Evolutionary conservation across 768 basidiomycete genomes (phyloP), one percentile per base, ranked within the genome.

Genomic region (Rhizopogon vesiculosus): DNA sequence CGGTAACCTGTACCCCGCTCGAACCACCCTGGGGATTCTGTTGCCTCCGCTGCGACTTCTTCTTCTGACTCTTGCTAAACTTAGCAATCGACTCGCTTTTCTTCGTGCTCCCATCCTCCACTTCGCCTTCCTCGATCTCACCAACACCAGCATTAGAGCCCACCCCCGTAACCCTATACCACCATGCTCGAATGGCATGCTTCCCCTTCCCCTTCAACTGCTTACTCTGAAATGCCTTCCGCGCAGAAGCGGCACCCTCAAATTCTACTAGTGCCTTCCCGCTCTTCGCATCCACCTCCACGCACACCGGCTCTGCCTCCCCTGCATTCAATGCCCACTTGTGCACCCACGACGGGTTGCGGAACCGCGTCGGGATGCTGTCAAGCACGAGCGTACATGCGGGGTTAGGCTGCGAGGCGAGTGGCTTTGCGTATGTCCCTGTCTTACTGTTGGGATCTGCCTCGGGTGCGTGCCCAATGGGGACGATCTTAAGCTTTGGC

Each of bases 351-450:
- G 72, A 71, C 4, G 59, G 61, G 5, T 69, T 74, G 44, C 81
- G 77, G 59, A 75, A 71, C 3, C 72, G 63, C 56, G 79, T 81
- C 1, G 82, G 83, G 5, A 85, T 67, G 51, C 77, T 76, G 58
- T 84, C 81, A 68, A 85, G 76, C 25, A 85, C 79, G 29, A 85
- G 66, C 1, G 82, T 81, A 13, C 79, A 73, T 2, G 76, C 69
- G 5, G 77, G 77, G 58, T 78, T 76, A 42, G 81, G 80, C 40
- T 33, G 58, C 18, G 56, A 55, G 42, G 41, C 51, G 62, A 53
- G 42, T 59, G 62, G 56, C 42, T 70, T 65, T 28, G 68, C 63
- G 62, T 80, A 83, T 3, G 71, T 67, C n/a, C 79, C 78, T 58
- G 77, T 78, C 56, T 73, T 78, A 59, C 76, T 75, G 12, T 74